Evolutionary conservation across 305 asterid species (phyloP), one percentile per base, ranked within the genome.

Genomic region (Solanum aculeatissimum): DNA sequence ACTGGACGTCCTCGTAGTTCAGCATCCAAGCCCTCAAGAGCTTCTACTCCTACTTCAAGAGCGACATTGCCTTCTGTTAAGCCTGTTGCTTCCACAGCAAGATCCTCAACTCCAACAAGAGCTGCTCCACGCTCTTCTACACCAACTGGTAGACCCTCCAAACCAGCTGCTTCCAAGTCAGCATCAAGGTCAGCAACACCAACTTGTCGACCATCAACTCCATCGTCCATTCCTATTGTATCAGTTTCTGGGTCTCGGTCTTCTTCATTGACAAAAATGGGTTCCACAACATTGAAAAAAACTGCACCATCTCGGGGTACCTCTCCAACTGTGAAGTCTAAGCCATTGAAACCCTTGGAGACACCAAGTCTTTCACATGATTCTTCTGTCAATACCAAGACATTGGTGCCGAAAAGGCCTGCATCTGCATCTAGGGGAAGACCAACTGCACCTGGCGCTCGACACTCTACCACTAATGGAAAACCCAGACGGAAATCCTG

Each of bases 351-450:
- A 74, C 85, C 91, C 4, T 62, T 85, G 6, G 93, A 89, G 66
- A 71, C 43, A 35, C 90, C 89, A 62, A 86, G 87, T 35, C 49
- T 72, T n/a, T 81, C 91, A 19, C 86, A 78, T 14, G 88, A 91
- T 85, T 85, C 86, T 58, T 85, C 90, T 88, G 86, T 85, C 35
- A 89, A 60, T 79, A 83, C 81, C 32, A 91, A 85, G 78, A 35
- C 80, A 23, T 58, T 87, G 45, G 53, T 88, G 79, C 91, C 91
- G 40, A 92, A 87, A 87, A 86, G 98, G 88, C 91, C 98, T 40
- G 87, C 88, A 84, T 93, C 98, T 81, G 96, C 93, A 19, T 88
- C 98, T 47, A 90, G 93, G 79, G 94, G 89, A 86, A 89, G 94
- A 71, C 83, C 86, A 15, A 86, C 71, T 80, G 88, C 86, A 12